Evolutionary conservation across 2,329 filamentous ascomycete species (phyloP).

Genomic region (Leptographium galeiforme): DNA sequence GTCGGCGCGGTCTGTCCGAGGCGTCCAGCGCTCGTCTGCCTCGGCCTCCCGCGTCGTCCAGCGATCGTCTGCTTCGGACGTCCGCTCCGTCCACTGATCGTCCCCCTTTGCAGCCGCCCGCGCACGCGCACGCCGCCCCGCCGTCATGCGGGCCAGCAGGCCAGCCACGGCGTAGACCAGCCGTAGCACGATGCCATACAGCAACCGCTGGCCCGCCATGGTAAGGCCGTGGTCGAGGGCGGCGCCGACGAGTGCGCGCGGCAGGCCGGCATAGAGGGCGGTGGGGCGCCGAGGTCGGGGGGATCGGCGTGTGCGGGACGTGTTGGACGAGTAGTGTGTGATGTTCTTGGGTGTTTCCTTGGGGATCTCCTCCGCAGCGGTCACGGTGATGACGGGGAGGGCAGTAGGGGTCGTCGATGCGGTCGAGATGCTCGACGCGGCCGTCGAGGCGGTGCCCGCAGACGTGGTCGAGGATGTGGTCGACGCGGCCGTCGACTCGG

Average conservation of each 20-base stretch:
- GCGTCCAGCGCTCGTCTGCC: background rate
- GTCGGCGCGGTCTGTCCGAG: background rate
- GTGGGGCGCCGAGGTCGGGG: slow-evolving; percentile 29
- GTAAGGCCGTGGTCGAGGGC: slow-evolving; percentile 80
- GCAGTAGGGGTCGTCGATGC: no score
- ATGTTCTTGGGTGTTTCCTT: background rate
- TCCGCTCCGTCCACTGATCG: background rate
- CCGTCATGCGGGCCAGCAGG: slow-evolving; percentile 14
- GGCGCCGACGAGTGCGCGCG: slow-evolving; percentile 64
- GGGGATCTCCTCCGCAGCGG: no score
- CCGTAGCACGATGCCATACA: slow-evolving; percentile 59
- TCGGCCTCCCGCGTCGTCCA: no score
- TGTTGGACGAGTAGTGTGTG: background rate
- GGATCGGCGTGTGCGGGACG: background rate
- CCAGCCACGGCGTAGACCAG: slow-evolving; percentile 55
- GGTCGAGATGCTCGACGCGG: no score
- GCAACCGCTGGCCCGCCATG: slow-evolving; percentile 71
- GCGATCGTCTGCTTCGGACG: background rate
- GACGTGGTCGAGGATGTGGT: no score
- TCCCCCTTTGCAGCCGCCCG: background rate
- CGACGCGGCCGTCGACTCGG: no score
- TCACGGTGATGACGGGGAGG: no score
- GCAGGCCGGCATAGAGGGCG: slow-evolving; percentile 64
- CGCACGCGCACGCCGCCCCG: background rate
- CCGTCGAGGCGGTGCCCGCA: no score